Evolutionary conservation across 495 filamentous ascomycete species (phyloP).

Genomic region (Penicillium paradoxum): DNA sequence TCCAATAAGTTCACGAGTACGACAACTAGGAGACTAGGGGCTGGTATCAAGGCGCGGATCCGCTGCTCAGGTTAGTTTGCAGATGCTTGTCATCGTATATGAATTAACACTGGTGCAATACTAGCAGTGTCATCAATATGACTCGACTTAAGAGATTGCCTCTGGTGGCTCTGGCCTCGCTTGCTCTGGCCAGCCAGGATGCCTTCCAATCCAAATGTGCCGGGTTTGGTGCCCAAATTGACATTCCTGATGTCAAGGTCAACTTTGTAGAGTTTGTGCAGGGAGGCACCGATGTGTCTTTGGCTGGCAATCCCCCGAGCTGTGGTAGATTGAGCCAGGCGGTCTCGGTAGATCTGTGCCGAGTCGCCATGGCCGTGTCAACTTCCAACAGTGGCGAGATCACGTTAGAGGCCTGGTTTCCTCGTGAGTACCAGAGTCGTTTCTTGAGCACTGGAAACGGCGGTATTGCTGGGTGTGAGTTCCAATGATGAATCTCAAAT

Average conservation of each 20-base stretch:
- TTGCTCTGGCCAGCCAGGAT: constrained; percentile 26
- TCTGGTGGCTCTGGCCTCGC: constrained; percentile 22
- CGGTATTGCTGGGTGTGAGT: constrained; percentile 51
- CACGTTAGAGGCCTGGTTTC: constrained; percentile 56
- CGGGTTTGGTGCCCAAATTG: constrained; percentile 29
- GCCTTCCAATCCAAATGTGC: constrained; percentile 29
- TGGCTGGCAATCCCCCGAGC: constrained; percentile 42
- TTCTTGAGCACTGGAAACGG: constrained; percentile 55
- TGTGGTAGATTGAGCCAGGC: constrained; percentile 39
- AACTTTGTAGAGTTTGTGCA: constrained; percentile 40
- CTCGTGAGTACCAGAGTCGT: constrained; percentile 45
- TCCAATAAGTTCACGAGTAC: too few relatives aligned
- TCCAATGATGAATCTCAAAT: not conserved
- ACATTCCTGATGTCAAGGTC: constrained; percentile 33
- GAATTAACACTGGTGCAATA: too few relatives aligned
- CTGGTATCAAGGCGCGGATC: too few relatives aligned
- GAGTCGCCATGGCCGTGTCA: constrained; percentile 50
- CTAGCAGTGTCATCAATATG: too few relatives aligned
- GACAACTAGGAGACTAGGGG: too few relatives aligned
- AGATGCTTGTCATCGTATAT: too few relatives aligned
- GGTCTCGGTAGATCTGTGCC: constrained; percentile 49
- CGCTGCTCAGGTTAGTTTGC: too few relatives aligned
- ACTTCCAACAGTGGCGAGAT: constrained; percentile 52
- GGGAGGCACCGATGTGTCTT: constrained; percentile 44
- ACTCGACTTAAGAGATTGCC: too few relatives aligned